Conservation (phyloP, 805 yeast species). For the Kazachstania kunashirensis region DNA sequence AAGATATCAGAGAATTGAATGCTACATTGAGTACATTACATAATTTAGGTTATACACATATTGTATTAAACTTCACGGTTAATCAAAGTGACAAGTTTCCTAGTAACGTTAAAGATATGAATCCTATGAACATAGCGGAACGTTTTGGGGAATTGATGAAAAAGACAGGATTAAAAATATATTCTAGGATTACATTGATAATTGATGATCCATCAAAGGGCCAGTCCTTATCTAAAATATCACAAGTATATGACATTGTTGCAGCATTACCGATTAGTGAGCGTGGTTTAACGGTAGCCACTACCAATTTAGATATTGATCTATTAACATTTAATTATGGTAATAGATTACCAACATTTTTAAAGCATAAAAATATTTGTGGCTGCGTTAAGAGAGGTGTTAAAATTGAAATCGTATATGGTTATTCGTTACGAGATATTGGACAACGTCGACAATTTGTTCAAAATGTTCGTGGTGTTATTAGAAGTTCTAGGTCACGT, state of each 20-base stretch:
- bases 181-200: slow-evolving; percentile 63
- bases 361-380: slow-evolving; percentile 77
- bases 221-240: slow-evolving; percentile 36
- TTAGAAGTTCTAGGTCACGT: slow-evolving; percentile 70
- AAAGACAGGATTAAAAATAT: slow-evolving; percentile 37
- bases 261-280: slow-evolving; percentile 78
- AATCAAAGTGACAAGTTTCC: slow-evolving; percentile 47
- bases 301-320: slow-evolving; percentile 72
- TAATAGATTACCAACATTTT: slow-evolving; percentile 57
- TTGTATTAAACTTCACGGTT: slow-evolving; percentile 63
- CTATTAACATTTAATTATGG: slow-evolving; percentile 63
- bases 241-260: slow-evolving; percentile 56
- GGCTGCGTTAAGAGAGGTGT: slow-evolving; percentile 78
- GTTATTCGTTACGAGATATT: slow-evolving; percentile 37
- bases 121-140: slow-evolving; percentile 32
- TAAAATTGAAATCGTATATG: slow-evolving; percentile 68
- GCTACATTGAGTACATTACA: slow-evolving; percentile 44
- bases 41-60: slow-evolving; percentile 59
- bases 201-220: slow-evolving; percentile 72
- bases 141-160: slow-evolving; percentile 25
- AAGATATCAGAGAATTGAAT: slow-evolving; percentile 38
- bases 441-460: slow-evolving; percentile 53
- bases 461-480: slow-evolving; percentile 59
- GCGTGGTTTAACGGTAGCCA: slow-evolving; percentile 63
- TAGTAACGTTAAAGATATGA: slow-evolving; percentile 33